Percentiles rank a stretch among this genome's conserved stretches.
These are phyloP conservation scores for Omphalotus guepiniiformis DNA, from an alignment of 768 basidiomycete species.

Conservation along the genomic window DNA sequence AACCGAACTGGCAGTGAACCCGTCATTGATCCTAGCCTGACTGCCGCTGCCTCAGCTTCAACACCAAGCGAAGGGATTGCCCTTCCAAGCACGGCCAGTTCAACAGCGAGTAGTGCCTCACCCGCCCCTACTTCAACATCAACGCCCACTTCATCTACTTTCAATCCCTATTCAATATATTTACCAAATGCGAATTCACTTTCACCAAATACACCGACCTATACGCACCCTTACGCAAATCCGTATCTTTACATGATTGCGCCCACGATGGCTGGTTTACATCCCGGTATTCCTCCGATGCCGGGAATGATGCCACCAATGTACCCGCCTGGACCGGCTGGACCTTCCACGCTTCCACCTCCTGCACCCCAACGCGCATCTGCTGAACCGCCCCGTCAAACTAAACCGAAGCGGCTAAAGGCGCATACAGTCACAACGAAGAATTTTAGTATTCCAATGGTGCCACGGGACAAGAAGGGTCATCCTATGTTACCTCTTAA, in stretches of 20 bases:
- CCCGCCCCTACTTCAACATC: constrained; percentile 20
- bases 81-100: not conserved
- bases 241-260: constrained; percentile 40
- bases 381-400: constrained; percentile 14
- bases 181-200: not conserved
- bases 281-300: not conserved
- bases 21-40: not conserved
- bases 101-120: not conserved
- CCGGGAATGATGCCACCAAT: constrained; percentile 6
- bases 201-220: constrained; percentile 23
- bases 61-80: not conserved
- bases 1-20: not conserved
- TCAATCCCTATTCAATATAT: constrained; percentile 17
- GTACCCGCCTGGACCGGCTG: not conserved
- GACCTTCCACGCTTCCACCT: constrained; percentile 21
- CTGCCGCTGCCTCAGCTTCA: not conserved
- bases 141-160: constrained; percentile 6
- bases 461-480: constrained; percentile 69
- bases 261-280: not conserved
- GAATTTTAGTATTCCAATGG: constrained; percentile 72
- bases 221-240: constrained; percentile 33
- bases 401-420: constrained; percentile 75
- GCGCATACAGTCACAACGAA: constrained; percentile 78
- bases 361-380: constrained; percentile 27
- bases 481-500: constrained; percentile 73